phyloP scores from a whole-genome alignment of 148 eudicot species.

The Suaeda aralocaspica region DNA sequence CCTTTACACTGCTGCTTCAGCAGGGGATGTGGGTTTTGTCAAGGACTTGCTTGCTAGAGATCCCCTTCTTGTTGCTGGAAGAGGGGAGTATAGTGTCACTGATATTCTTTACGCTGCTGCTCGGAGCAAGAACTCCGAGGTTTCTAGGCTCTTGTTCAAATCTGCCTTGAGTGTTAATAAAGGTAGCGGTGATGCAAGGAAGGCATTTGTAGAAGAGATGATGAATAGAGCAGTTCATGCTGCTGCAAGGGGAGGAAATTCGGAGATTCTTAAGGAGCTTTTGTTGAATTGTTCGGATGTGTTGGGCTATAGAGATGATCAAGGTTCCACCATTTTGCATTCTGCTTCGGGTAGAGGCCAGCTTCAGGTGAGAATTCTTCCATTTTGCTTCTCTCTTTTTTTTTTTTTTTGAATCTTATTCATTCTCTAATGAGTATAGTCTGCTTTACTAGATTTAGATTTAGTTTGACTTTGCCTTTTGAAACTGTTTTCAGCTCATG shows the following conservation, averaged over 20 bases:
- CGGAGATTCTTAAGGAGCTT: constrained; percentile 58
- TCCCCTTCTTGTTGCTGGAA: constrained; percentile 58
- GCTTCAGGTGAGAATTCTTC: constrained; percentile 48
- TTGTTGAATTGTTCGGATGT: constrained; percentile 50
- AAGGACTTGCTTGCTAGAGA: constrained; percentile 53
- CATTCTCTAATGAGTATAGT: background rate
- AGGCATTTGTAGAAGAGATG: constrained; percentile 47
- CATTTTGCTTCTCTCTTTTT: background rate
- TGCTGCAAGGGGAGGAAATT: constrained; percentile 73
- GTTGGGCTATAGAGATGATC: constrained; percentile 56
- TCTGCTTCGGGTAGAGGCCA: constrained; percentile 77
- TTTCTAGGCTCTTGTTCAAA: constrained; percentile 55
- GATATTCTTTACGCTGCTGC: constrained; percentile 78
- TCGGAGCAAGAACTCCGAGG: constrained; percentile 54
- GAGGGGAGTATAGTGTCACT: constrained; percentile 73
- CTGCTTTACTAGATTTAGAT: background rate
- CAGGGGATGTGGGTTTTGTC: constrained; percentile 66
- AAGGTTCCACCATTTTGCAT: constrained; percentile 70
- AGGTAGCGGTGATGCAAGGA: constrained; percentile 18
- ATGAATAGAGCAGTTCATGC: constrained; percentile 68
- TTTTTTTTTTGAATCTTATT: background rate
- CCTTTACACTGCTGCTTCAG: constrained; percentile 77
- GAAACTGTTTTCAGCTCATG: too few relatives aligned
- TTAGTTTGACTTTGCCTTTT: background rate
- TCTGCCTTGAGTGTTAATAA: constrained; percentile 24